Evolutionary conservation across 202 grass and related monocot species (phyloP).

Genomic region (Carex arenaria): DNA sequence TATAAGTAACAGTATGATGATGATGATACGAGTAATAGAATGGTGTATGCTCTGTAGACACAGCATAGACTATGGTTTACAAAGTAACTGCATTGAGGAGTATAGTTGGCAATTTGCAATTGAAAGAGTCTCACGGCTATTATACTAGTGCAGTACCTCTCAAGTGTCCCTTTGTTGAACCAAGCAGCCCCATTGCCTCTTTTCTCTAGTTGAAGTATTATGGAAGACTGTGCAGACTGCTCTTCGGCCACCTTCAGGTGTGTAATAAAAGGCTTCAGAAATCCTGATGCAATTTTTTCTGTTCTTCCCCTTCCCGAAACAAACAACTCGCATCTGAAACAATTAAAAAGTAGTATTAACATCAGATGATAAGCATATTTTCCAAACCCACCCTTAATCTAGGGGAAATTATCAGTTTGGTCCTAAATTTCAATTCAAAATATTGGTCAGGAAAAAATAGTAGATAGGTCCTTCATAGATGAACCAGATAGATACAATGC

Average conservation of each 20-base stretch:
- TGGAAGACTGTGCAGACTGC: conserved; percentile 49
- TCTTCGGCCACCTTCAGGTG: conserved; percentile 84
- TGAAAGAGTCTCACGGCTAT: background rate
- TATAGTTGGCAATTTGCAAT: background rate
- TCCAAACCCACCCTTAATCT: background rate
- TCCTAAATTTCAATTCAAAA: background rate
- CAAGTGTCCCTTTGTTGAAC: conserved; percentile 97
- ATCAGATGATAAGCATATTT: background rate
- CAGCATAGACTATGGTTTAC: background rate
- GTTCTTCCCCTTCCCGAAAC: conserved; percentile 78
- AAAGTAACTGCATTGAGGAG: background rate
- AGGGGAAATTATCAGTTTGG: background rate
- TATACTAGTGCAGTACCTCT: conserved; percentile 45
- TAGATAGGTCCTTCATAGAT: background rate
- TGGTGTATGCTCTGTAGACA: background rate
- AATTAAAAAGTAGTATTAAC: background rate
- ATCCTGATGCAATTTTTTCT: conserved; percentile 95
- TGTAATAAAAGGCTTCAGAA: conserved; percentile 77
- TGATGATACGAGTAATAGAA: background rate
- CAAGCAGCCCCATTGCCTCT: conserved; percentile 33
- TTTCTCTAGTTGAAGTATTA: conserved; percentile 66
- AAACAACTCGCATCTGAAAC: conserved; percentile 84
- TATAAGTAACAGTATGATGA: too few species aligned
- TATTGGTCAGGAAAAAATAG: background rate
- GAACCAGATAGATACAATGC: background rate